Base-by-base conservation (phyloP, 345 rosid genomes). In the Eucalyptus decipiens region DNA sequence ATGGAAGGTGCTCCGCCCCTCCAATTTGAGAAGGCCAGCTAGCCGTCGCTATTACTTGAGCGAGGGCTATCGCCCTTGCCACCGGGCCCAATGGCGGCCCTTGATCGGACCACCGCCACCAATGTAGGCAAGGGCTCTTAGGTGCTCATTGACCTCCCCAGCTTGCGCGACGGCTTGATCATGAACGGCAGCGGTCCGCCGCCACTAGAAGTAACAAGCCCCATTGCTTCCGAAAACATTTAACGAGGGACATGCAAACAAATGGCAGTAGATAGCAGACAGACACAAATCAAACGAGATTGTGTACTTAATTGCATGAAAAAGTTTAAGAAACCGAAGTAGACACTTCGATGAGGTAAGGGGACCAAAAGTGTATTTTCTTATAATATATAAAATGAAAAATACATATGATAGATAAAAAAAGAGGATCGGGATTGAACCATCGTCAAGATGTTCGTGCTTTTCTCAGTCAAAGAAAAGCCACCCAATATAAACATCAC, bases 111-210 rank as follows among this genome's bases (percentile, higher is more conserved):
- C 0, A 0, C 56, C 9, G 56, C 56, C 23, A 51, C 23, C 54
- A 51, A 51, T 49, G 6, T 15, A 51, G 56, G 56, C 24, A 18
- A 52, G 56, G 56, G 56, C 56, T 52, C 56, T 52, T 3, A 52
- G 56, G 24, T 52, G 10, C 56, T 52, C 56, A 52, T 19, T 52
- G 56, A 8, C 56, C 24, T 52, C 24, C 56, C 56, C 56, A 52
- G 56, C 56, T 7, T 52, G 56, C 56, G 56, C 10, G 56, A 52
- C 56, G 10, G 10, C 56, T 52, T 52, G 56, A 52, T 52, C 10
- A 52, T 1, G 56, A 19, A 0, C 13, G 13, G 62, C 28, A 23
- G 62, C 12, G 28, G 62, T 1, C 28, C 6, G 3, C 62, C 1
- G 6, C 28, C 30, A 4, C 62, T 24, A 56, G 62, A 24, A 9